A percentile compares a stretch with the other conserved stretches of the same genome.
phyloP scores from a whole-genome alignment of 176 grass and related monocot genomes.

The maize (Zea mays) region DNA sequence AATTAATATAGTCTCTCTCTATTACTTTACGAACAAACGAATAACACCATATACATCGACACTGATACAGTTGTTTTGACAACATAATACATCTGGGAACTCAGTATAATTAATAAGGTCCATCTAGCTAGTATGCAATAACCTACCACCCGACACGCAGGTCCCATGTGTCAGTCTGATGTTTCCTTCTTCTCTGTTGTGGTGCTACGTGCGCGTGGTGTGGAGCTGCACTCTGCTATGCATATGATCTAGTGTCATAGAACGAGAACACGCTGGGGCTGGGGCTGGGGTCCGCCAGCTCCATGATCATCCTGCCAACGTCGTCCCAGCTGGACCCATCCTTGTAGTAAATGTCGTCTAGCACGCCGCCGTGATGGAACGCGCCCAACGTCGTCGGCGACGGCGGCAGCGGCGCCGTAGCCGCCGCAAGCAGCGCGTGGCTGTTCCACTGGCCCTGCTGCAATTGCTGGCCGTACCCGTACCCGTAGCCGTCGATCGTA shows the following conservation, averaged over 20 bases:
- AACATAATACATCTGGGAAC: neutral
- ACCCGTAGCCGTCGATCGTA: neutral
- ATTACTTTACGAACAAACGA: neutral
- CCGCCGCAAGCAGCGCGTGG: neutral
- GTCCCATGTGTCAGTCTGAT: neutral
- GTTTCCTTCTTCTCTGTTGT: neutral
- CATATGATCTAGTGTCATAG: conserved; percentile 25
- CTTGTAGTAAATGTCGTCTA: conserved; percentile 12
- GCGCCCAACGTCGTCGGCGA: conserved; percentile 18
- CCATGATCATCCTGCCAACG: conserved; percentile 63
- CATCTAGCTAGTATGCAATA: neutral
- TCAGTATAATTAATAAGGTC: neutral
- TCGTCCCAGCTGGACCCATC: conserved; percentile 46
- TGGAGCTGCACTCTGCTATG: conserved; percentile 7
- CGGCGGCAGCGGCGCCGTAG: neutral
- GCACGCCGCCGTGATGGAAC: conserved; percentile 11
- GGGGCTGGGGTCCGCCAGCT: conserved; percentile 42
- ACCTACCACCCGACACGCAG: neutral
- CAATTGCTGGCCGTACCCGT: neutral
- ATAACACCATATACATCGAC: neutral
- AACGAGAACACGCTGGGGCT: conserved; percentile 20
- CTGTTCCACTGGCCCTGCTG: conserved; percentile 37
- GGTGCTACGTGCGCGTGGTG: neutral
- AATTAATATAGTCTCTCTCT: neutral
- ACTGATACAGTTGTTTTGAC: neutral